Evolutionary conservation across 441 rosid species (phyloP).

Genomic region (Biscutella auriculata): DNA sequence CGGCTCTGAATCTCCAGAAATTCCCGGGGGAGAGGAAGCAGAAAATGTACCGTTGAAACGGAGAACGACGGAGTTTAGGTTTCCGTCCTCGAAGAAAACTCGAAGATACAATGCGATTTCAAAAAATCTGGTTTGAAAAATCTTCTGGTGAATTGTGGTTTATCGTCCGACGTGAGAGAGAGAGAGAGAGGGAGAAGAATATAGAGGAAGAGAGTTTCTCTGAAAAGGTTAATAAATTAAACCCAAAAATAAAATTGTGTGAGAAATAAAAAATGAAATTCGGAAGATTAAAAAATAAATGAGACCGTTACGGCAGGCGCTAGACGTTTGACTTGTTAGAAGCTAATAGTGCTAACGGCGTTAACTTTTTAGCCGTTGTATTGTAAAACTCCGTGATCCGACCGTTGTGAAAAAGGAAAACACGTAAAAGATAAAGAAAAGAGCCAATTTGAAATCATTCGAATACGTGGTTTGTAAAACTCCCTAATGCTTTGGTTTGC

Average conservation of each 20-base stretch:
- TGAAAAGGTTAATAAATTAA: neutral
- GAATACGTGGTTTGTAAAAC: neutral
- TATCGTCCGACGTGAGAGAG: neutral
- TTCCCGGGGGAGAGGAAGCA: neutral
- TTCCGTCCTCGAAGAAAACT: conserved; percentile 1
- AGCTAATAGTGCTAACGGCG: conserved; percentile 5
- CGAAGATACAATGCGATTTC: neutral
- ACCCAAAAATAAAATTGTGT: neutral
- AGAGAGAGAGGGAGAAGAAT: conserved; percentile 1
- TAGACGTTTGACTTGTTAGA: conserved; percentile 19
- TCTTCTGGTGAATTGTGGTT: neutral
- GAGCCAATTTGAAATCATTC: conserved; percentile 17
- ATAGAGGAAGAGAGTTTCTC: neutral
- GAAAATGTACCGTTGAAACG: conserved; percentile 11
- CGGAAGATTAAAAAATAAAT: neutral
- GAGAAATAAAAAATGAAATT: neutral
- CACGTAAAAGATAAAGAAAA: conserved; percentile 1
- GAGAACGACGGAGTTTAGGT: neutral
- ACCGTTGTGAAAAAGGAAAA: conserved; percentile 26
- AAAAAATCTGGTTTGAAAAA: neutral
- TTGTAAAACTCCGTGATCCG: conserved; percentile 25
- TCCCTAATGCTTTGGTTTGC: neutral
- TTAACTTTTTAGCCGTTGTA: conserved; percentile 17
- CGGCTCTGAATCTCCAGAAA: neutral
- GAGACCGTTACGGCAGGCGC: conserved; percentile 26